These are phyloP conservation scores for Apophysomyces variabilis DNA, from an alignment of 371 early-diverging fungal species.

Conservation along the genomic window DNA sequence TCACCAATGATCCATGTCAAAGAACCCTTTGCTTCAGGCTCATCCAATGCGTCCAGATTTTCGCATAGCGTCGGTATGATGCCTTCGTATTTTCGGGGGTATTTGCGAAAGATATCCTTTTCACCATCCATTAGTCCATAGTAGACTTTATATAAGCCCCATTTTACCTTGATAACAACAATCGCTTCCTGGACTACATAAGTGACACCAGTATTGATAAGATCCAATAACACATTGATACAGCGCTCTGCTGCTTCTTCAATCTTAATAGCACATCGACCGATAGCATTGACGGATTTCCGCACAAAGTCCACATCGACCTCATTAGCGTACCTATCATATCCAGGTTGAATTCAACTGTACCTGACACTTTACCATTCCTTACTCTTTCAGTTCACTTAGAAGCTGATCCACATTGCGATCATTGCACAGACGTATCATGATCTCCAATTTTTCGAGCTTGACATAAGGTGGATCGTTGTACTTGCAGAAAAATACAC, in stretches of 20 bases:
- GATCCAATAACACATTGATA: constrained; percentile 81
- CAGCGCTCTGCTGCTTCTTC: constrained; percentile 83
- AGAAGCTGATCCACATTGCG: constrained; percentile 84
- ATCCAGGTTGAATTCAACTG: constrained; percentile 4
- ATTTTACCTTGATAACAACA: constrained; percentile 75
- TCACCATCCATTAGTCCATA: neutral
- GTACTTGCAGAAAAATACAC: constrained; percentile 95
- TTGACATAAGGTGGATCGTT: constrained; percentile 98
- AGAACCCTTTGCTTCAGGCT: constrained; percentile 94
- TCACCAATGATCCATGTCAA: constrained; percentile 98
- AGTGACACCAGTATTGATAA: constrained; percentile 89
- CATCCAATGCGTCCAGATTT: constrained; percentile 88
- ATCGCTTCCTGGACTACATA: constrained; percentile 96
- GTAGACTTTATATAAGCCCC: neutral
- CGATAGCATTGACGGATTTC: constrained; percentile 91
- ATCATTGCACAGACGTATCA: constrained; percentile 82
- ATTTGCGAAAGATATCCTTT: constrained; percentile 93
- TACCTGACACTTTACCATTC: neutral
- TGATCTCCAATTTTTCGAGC: constrained; percentile 89
- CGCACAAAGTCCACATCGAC: constrained; percentile 97
- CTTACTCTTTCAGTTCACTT: constrained; percentile 91
- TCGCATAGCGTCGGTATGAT: constrained; percentile 88
- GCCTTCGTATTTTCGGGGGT: constrained; percentile 92
- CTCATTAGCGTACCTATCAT: constrained; percentile 82
- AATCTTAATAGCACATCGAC: constrained; percentile 91